Evolutionary conservation across 2,329 filamentous ascomycete genomes (phyloP).

Genomic region (Trichoderma cornu-damae): DNA sequence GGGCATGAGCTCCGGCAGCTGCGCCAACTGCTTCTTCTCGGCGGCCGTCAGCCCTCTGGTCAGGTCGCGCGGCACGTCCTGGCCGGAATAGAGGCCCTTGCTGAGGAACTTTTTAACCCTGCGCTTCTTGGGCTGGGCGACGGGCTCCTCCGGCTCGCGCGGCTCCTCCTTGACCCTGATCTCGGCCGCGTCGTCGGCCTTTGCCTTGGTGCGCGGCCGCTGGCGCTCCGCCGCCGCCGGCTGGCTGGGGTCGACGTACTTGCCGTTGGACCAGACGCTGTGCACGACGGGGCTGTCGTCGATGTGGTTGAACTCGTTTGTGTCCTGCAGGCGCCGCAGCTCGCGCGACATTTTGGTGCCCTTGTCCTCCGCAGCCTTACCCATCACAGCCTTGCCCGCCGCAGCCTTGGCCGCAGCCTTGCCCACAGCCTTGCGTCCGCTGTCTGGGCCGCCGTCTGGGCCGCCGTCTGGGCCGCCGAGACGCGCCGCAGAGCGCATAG

Average conservation of each 20-base stretch:
- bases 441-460: conserved; percentile 28
- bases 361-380: conserved; percentile 36
- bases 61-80: conserved; percentile 51
- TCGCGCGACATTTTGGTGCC: conserved; percentile 51
- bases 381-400: conserved; percentile 50
- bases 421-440: conserved; percentile 50
- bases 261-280: conserved; percentile 62
- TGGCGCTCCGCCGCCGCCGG: conserved; percentile 36
- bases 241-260: conserved; percentile 48
- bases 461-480: conserved; percentile 32
- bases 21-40: conserved; percentile 49
- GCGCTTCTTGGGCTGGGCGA: conserved; percentile 37
- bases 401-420: conserved; percentile 39
- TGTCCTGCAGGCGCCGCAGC: conserved; percentile 54
- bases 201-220: conserved; percentile 28
- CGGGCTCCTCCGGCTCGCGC: conserved; percentile 37
- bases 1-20: conserved; percentile 45
- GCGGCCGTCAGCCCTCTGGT: conserved; percentile 43
- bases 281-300: conserved; percentile 53
- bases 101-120: conserved; percentile 69
- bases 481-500: conserved; percentile 43
- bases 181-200: conserved; percentile 20
- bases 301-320: conserved; percentile 56
- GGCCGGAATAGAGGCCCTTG: conserved; percentile 83
- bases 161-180: conserved; percentile 21